Evolutionary conservation across 345 rosid species (phyloP).

Genomic region (Aquilaria sinensis): DNA sequence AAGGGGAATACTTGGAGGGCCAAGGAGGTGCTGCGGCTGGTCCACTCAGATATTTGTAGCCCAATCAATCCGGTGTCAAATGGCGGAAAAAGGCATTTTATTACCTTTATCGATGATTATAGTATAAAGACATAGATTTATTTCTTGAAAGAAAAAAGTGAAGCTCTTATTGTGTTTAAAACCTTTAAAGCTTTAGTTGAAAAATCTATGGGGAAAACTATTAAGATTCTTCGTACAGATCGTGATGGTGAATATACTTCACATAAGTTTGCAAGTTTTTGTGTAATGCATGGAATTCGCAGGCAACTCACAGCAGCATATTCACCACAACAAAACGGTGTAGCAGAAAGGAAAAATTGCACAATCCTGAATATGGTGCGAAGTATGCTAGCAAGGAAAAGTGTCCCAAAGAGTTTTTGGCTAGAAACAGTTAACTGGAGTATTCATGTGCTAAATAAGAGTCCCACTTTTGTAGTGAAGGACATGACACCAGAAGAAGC

Average conservation of each 20-base stretch:
- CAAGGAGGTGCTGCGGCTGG: neutral
- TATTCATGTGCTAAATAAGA: neutral
- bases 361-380: neutral
- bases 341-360: neutral
- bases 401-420: neutral
- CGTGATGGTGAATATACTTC: neutral
- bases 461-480: neutral
- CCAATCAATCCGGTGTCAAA: neutral
- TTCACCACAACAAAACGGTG: neutral
- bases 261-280: neutral
- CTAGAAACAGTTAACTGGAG: neutral
- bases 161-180: neutral
- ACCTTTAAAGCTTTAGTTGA: neutral
- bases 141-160: neutral
- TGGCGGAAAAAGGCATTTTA: neutral
- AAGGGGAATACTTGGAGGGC: too few relatives aligned
- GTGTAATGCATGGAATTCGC: neutral
- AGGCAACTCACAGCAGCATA: neutral
- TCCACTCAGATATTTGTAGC: neutral
- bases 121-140: neutral
- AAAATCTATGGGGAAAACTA: neutral
- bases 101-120: conserved; percentile 1
- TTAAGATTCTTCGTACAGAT: neutral
- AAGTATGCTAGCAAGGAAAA: neutral
- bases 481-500: neutral